Base-by-base conservation (phyloP, 2,329 filamentous ascomycete species). In the Pleurostoma richardsiae region DNA sequence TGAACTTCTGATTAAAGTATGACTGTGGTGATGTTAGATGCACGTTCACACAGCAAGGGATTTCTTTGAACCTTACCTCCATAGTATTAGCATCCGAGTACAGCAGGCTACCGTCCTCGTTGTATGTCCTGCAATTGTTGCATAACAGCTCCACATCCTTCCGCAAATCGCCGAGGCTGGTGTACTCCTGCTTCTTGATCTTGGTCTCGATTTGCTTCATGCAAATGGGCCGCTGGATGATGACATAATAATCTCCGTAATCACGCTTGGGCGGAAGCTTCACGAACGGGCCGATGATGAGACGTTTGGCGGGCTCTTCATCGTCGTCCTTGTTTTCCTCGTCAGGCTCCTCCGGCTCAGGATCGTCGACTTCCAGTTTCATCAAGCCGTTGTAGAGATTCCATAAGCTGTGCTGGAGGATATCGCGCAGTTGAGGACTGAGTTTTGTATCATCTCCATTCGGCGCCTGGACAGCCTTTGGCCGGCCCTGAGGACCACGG, bases 131-230 rank as follows among this genome's bases (percentile, higher is more conserved):
- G 54, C 92, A 96, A 66, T 99, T 99, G 62, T 79, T 83, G 65
- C 91, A 94, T 67, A 99, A 80, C 52, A 92, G 71, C 43, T 83
- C 81, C 52, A 99, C 84, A 61, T 99, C 95, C 55, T 80, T 82
- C 46, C 83, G 80, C 76, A 99, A 82, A 56, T 91, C 88, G 61
- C 80, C 83, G 50, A 96, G 69, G 59, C 80, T 86, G 56, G 81
- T 82, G 67, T 99, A 99, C 62, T 96, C 89, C 61, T 95, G 89
- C 68, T 89, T 92, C 73, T 96, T 96, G 71, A 99, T 96, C 74
- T 90, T 92, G 63, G 86, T 88, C 63, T 89, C 83, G 60, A 99
- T 96, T 64, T 90, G 85, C 57, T 96, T 94, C 87, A 97, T 96
- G 61, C 88, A 92, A 61, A 99, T 96, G 1, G 94, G 94, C 46